Conservation (phyloP, 345 rosid species). For the Citropsis articulata region DNA sequence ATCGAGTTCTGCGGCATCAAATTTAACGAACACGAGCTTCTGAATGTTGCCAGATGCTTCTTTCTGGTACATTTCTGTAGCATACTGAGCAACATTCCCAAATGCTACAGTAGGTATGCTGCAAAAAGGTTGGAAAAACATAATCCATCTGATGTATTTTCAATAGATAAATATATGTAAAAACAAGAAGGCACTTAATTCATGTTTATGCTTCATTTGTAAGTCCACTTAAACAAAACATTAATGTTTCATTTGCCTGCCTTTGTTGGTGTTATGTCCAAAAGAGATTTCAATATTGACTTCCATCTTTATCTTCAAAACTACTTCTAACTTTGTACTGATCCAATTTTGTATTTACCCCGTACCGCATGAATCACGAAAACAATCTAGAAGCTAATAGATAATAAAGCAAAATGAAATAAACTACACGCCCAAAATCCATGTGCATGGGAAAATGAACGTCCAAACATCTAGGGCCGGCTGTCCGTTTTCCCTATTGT, state of each 20-base stretch:
- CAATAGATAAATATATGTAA: not conserved
- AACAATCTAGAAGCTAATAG: not conserved
- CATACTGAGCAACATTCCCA: constrained; percentile 45
- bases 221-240: not conserved
- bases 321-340: not conserved
- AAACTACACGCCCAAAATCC: not conserved
- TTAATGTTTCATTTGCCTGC: not conserved
- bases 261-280: not conserved
- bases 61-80: constrained; percentile 58
- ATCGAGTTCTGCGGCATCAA: constrained; percentile 49
- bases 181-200: not conserved
- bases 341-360: not conserved
- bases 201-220: not conserved
- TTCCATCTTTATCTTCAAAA: not conserved
- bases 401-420: not conserved
- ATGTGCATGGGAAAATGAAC: not conserved
- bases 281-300: not conserved
- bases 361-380: not conserved
- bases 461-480: not conserved
- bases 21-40: constrained; percentile 48
- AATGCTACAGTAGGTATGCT: constrained; percentile 58
- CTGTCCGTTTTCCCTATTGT: not conserved
- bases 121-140: constrained; percentile 10
- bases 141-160: not conserved
- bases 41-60: constrained; percentile 50